phyloP scores from a whole-genome alignment of 2,329 filamentous ascomycete species.

The Teratosphaeria epicoccoides region DNA sequence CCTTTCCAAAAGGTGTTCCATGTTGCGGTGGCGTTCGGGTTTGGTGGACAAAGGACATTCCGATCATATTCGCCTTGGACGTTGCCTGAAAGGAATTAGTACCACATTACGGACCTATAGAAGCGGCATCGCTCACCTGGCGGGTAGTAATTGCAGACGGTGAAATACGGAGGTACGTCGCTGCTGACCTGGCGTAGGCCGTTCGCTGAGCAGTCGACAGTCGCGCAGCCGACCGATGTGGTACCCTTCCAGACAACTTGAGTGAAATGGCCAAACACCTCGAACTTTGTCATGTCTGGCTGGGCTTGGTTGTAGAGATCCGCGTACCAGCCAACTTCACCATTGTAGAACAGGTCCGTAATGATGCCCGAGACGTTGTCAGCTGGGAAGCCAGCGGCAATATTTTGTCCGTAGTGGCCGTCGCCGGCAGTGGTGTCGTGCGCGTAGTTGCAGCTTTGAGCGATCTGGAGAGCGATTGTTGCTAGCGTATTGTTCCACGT shows the following conservation, averaged over 20 bases:
- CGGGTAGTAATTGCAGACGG: slow-evolving; percentile 78
- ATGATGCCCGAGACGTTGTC: slow-evolving; percentile 56
- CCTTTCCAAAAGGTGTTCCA: not conserved
- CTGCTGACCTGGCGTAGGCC: slow-evolving; percentile 36
- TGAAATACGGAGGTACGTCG: slow-evolving; percentile 50
- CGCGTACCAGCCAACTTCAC: slow-evolving; percentile 52
- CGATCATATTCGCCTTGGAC: slow-evolving; percentile 41
- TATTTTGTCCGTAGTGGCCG: slow-evolving; percentile 80
- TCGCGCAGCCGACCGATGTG: slow-evolving; percentile 53
- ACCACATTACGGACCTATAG: slow-evolving; percentile 4
- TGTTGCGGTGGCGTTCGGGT: slow-evolving; percentile 6
- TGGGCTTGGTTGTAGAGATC: slow-evolving; percentile 48
- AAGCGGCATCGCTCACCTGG: slow-evolving; percentile 47
- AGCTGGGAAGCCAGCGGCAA: slow-evolving; percentile 56
- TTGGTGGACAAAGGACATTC: slow-evolving; percentile 40
- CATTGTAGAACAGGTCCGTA: slow-evolving; percentile 82
- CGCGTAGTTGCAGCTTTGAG: slow-evolving; percentile 56
- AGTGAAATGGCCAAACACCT: slow-evolving; percentile 62
- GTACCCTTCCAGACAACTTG: slow-evolving; percentile 63
- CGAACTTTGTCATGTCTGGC: slow-evolving; percentile 53
- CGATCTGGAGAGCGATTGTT: slow-evolving; percentile 52
- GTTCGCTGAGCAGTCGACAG: slow-evolving; percentile 44
- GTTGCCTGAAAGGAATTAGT: slow-evolving; percentile 38
- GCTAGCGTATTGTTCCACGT: slow-evolving; percentile 57
- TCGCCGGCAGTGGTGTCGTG: slow-evolving; percentile 57